These are phyloP conservation scores for Colletotrichum abscissum DNA, from an alignment of 2,329 filamentous ascomycete genomes.

Conservation along the genomic window DNA sequence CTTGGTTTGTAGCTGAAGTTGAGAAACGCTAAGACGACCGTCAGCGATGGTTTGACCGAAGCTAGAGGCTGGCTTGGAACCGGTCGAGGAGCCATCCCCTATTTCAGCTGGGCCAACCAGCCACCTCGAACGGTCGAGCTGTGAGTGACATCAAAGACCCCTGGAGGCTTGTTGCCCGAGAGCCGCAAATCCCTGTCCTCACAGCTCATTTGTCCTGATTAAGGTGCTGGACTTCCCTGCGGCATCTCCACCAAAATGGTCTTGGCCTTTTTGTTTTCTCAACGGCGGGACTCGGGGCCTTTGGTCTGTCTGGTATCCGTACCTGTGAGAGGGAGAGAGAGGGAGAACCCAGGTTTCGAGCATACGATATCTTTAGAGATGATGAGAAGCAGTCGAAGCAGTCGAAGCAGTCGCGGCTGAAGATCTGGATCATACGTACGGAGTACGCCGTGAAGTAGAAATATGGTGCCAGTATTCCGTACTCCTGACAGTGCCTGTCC, in stretches of 20 bases:
- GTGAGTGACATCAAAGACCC: conserved; percentile 25
- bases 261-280: conserved; percentile 29
- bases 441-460: background rate
- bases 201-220: conserved; percentile 32
- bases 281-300: background rate
- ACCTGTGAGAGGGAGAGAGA: background rate
- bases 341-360: background rate
- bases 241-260: conserved; percentile 18
- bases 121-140: conserved; percentile 19
- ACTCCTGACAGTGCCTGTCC: background rate
- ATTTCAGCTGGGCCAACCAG: conserved; percentile 23
- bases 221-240: conserved; percentile 30
- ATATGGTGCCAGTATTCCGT: background rate
- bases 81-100: conserved; percentile 12
- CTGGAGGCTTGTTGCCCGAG: conserved; percentile 30
- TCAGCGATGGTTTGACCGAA: conserved; percentile 25
- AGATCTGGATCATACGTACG: background rate
- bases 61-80: conserved; percentile 3
- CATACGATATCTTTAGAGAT: too few relatives aligned
- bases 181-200: conserved; percentile 22
- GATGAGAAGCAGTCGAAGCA: background rate
- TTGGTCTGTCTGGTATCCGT: background rate
- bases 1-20: conserved; percentile 7
- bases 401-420: background rate
- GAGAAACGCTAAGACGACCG: conserved; percentile 27